These are phyloP conservation scores for Aegle marmelos DNA, from an alignment of 345 rosid genomes.

Conservation along the genomic window DNA sequence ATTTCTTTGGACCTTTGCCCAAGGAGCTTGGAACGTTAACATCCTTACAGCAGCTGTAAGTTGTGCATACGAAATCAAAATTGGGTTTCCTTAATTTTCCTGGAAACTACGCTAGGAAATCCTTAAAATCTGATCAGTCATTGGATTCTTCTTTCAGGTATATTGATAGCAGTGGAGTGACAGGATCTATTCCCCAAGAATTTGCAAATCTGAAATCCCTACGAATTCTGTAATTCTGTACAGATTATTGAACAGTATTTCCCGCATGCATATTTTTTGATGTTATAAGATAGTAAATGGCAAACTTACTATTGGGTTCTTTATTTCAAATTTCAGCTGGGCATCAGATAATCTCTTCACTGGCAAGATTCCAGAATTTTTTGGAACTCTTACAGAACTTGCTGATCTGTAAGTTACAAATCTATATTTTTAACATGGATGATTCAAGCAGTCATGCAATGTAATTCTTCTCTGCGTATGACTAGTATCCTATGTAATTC, in stretches of 20 bases:
- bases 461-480: neutral
- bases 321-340: slow-evolving; percentile 38
- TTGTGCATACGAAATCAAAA: neutral
- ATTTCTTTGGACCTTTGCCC: slow-evolving; percentile 48
- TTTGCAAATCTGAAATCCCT: slow-evolving; percentile 48
- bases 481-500: slow-evolving; percentile 5
- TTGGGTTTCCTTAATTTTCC: neutral
- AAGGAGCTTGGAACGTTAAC: slow-evolving; percentile 43
- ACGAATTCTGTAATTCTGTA: slow-evolving; percentile 34
- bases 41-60: slow-evolving; percentile 52
- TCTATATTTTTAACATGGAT: neutral
- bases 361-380: slow-evolving; percentile 45
- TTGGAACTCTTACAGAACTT: slow-evolving; percentile 44
- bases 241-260: neutral
- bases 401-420: slow-evolving; percentile 35
- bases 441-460: neutral
- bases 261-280: neutral
- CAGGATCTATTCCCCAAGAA: slow-evolving; percentile 47
- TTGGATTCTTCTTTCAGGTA: slow-evolving; percentile 35
- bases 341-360: slow-evolving; percentile 59
- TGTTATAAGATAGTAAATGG: neutral
- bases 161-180: slow-evolving; percentile 59
- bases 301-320: neutral
- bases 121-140: neutral
- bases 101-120: neutral